Evolutionary conservation across 1,284 basidiomycete species (phyloP).

Genomic region (Wallemia ichthyophaga): DNA sequence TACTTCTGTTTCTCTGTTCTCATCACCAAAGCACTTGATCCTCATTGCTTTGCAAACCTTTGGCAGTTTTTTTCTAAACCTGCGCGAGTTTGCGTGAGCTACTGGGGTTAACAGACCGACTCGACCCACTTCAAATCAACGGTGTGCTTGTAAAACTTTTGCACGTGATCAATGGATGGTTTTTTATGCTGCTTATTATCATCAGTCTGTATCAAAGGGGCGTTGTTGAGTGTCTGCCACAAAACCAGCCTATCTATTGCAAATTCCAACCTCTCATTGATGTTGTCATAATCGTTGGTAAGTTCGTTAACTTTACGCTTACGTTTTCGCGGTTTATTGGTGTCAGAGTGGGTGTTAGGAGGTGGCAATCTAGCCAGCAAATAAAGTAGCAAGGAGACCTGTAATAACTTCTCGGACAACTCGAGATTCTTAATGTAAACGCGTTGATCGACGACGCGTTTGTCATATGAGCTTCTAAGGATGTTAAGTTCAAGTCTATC

Average conservation of each 20-base stretch:
- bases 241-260: background rate
- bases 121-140: background rate
- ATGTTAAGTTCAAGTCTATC: background rate
- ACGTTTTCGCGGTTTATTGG: background rate
- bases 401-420: background rate
- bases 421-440: background rate
- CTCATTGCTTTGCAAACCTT: background rate
- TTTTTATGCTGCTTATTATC: background rate
- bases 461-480: background rate
- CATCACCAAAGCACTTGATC: background rate
- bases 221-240: background rate
- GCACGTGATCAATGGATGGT: background rate
- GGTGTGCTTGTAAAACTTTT: background rate
- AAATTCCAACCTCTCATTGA: background rate
- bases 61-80: background rate
- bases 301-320: background rate
- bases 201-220: background rate
- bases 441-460: background rate
- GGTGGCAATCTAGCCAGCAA: background rate
- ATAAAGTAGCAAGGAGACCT: background rate
- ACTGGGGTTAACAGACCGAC: background rate
- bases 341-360: background rate
- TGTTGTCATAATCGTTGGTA: background rate
- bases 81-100: background rate
- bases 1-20: background rate